Percentiles rank a stretch among this genome's conserved stretches.
These are phyloP conservation scores for Tolypocladium pustulatum DNA, from an alignment of 2,329 filamentous ascomycete genomes.

Conservation along the genomic window DNA sequence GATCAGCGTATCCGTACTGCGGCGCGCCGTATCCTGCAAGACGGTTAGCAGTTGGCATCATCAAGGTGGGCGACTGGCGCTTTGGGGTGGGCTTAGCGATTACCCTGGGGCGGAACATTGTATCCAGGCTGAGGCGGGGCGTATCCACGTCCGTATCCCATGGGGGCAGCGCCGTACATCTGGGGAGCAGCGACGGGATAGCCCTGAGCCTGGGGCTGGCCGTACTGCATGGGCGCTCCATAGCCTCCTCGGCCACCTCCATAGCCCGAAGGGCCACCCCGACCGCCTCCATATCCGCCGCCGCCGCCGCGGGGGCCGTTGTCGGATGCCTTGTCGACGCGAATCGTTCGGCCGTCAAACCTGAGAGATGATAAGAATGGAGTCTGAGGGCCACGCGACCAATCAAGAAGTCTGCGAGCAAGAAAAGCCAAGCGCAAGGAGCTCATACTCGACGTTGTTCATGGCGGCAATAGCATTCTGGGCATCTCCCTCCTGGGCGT, in stretches of 20 bases:
- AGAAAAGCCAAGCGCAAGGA: conserved; percentile 11
- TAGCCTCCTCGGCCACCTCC: conserved; percentile 35
- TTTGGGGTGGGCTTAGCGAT: background rate
- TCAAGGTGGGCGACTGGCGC: background rate
- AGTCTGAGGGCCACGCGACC: conserved; percentile 1
- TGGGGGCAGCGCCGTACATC: conserved; percentile 22
- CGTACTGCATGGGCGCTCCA: conserved; percentile 26
- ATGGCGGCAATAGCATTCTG: conserved; percentile 66
- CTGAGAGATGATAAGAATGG: conserved; percentile 30
- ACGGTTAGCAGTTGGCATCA: conserved; percentile 4
- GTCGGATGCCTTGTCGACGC: conserved; percentile 92
- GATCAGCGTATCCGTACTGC: conserved; percentile 31
- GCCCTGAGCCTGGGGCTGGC: conserved; percentile 25
- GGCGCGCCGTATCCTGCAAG: conserved; percentile 24
- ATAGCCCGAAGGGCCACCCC: conserved; percentile 27
- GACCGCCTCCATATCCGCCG: conserved; percentile 20
- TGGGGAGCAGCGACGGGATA: conserved; percentile 22
- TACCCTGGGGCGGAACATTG: conserved; percentile 30
- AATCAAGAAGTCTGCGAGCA: conserved; percentile 1
- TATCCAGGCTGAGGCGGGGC: conserved; percentile 23
- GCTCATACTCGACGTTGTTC: conserved; percentile 80
- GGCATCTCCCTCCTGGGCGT: conserved; percentile 64
- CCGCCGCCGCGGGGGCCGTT: conserved; percentile 47
- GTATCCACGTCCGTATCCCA: conserved; percentile 28
- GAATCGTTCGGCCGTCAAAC: conserved; percentile 89